Conservation (phyloP, 768 basidiomycete genomes). For the Termitomyces sp. region DNA sequence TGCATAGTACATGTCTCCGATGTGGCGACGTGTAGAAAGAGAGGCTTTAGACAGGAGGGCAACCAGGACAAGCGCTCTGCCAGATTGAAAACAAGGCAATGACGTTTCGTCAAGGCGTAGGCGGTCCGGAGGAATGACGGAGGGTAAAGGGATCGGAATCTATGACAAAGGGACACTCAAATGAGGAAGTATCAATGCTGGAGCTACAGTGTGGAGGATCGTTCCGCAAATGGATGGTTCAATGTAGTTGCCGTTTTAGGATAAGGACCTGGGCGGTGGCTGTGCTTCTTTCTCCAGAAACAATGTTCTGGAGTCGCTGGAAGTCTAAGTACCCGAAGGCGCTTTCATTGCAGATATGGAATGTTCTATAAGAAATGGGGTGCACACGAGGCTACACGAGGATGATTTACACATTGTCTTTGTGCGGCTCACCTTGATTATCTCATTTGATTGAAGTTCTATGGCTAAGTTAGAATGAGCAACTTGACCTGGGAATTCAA, state of each 20-base stretch:
- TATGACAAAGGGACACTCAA: conserved; percentile 23
- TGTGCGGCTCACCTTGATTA: neutral
- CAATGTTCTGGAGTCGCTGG: neutral
- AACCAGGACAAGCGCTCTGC: conserved; percentile 21
- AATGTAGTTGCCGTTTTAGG: conserved; percentile 19
- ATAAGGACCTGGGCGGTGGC: conserved; percentile 10
- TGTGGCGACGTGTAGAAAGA: conserved; percentile 8
- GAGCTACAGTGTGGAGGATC: neutral
- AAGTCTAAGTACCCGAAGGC: neutral
- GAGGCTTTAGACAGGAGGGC: conserved; percentile 4
- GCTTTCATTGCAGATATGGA: neutral
- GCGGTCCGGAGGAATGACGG: conserved; percentile 1
- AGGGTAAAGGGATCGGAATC: neutral
- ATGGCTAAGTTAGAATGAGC: no score
- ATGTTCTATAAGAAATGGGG: neutral
- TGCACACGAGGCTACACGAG: no score
- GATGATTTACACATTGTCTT: neutral
- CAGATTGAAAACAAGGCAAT: conserved; percentile 25
- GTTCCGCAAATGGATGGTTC: conserved; percentile 17
- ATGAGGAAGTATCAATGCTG: conserved; percentile 19
- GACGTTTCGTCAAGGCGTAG: conserved; percentile 2
- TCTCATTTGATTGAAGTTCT: no score
- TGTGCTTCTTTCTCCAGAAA: conserved; percentile 2
- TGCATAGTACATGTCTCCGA: conserved; percentile 3
- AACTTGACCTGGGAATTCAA: no score